phyloP scores from a whole-genome alignment of 495 filamentous ascomycete species.

The Annulohypoxylon moriforme region DNA sequence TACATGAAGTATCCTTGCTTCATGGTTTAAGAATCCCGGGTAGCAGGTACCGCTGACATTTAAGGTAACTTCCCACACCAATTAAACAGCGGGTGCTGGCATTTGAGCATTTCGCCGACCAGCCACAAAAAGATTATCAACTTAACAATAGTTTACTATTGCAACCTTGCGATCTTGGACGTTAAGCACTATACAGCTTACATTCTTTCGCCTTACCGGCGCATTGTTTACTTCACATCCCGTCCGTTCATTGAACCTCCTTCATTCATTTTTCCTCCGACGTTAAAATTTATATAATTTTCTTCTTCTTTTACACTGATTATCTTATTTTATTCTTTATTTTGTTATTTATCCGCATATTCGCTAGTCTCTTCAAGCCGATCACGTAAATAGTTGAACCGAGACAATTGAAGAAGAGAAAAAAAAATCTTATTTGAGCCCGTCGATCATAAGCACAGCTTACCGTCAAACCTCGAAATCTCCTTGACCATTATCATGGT shows the following conservation, averaged over 20 bases:
- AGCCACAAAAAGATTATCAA: conserved; percentile 32
- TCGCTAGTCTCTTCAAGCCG: not conserved
- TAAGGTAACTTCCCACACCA: conserved; percentile 7
- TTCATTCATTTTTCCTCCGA: conserved; percentile 18
- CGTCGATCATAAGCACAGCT: not conserved
- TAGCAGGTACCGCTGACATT: conserved; percentile 19
- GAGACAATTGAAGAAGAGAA: not conserved
- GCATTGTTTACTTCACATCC: conserved; percentile 40
- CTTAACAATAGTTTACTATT: conserved; percentile 4
- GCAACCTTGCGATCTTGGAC: conserved; percentile 9
- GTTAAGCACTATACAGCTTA: conserved; percentile 26
- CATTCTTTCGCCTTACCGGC: conserved; percentile 40
- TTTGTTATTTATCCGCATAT: not conserved
- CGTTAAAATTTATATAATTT: not conserved
- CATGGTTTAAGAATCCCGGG: conserved; percentile 19
- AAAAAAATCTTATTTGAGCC: not conserved
- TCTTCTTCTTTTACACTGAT: not conserved
- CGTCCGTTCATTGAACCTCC: conserved; percentile 29
- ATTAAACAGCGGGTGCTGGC: conserved; percentile 24
- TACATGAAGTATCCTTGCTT: not conserved
- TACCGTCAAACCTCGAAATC: not conserved
- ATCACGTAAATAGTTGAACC: not conserved
- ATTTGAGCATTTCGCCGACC: conserved; percentile 28
- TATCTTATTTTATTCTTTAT: not conserved
- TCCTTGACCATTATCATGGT: conserved; percentile 22